These are phyloP conservation scores for Torulaspora gathmanii DNA, from an alignment of 805 yeast species.

Conservation along the genomic window DNA sequence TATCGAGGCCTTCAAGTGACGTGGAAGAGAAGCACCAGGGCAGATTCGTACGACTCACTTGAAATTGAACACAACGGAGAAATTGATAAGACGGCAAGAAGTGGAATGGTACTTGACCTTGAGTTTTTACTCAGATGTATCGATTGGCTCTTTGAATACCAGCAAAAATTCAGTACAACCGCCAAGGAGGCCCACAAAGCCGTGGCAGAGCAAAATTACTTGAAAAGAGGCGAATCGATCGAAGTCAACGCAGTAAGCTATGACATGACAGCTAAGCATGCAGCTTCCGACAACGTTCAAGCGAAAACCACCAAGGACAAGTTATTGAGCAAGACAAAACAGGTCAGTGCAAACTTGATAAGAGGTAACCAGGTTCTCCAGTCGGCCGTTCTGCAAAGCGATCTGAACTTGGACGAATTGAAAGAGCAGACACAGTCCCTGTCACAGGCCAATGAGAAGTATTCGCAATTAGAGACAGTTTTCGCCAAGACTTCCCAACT, in stretches of 20 bases:
- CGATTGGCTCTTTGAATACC: conserved; percentile 25
- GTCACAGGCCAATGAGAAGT: conserved; percentile 31
- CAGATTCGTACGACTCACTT: conserved; percentile 11
- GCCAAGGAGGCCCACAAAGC: conserved; percentile 6
- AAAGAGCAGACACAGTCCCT: conserved; percentile 32
- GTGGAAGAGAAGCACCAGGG: conserved; percentile 15
- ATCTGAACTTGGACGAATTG: conserved; percentile 34
- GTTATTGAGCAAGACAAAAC: conserved; percentile 27
- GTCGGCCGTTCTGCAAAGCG: conserved; percentile 35
- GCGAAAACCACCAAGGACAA: conserved; percentile 22
- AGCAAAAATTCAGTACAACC: conserved; percentile 3
- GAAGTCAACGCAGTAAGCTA: conserved; percentile 9
- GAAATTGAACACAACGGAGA: conserved; percentile 10
- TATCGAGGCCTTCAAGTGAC: conserved; percentile 14
- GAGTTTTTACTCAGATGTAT: conserved; percentile 12
- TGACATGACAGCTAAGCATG: conserved; percentile 1
- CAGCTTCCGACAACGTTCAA: background rate
- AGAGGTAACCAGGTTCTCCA: conserved; percentile 34
- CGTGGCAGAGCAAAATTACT: conserved; percentile 13
- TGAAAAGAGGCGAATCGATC: conserved; percentile 21
- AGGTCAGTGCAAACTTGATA: conserved; percentile 31
- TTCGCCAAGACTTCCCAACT: conserved; percentile 30
- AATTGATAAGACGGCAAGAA: background rate
- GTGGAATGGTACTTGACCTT: conserved; percentile 2
- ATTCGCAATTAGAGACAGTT: conserved; percentile 29